A percentile compares a stretch with the other conserved stretches of the same genome.
Evolutionary conservation across 1,139 yeast species (phyloP).

Genomic region (Candida glucosophila): DNA sequence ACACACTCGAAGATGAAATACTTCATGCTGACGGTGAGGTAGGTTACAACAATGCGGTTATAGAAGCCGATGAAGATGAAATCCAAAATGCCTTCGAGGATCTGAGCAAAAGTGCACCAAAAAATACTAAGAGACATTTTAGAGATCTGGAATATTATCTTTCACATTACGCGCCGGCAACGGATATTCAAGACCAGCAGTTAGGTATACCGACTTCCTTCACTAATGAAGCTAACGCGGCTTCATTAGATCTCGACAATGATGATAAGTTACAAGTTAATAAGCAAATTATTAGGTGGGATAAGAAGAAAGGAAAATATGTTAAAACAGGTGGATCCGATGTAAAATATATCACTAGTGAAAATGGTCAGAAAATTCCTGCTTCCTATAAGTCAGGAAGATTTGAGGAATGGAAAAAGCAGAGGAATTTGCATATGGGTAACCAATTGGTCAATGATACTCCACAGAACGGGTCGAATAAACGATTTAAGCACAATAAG

Average conservation of each 20-base stretch:
- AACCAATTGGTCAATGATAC: conserved; percentile 50
- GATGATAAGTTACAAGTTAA: conserved; percentile 67
- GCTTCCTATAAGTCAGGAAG: conserved; percentile 89
- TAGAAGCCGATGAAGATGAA: conserved; percentile 37
- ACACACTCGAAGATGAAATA: conserved; percentile 65
- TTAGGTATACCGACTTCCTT: conserved; percentile 55
- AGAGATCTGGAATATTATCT: conserved; percentile 80
- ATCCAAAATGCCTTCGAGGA: conserved; percentile 51
- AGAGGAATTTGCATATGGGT: conserved; percentile 46
- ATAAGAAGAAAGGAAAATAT: conserved; percentile 86
- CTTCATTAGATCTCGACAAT: conserved; percentile 74
- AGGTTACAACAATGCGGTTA: conserved; percentile 34
- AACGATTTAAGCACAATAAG: conserved; percentile 65
- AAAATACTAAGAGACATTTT: conserved; percentile 37
- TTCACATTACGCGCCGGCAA: conserved; percentile 83
- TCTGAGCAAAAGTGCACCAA: conserved; percentile 24
- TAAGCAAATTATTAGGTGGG: conserved; percentile 83
- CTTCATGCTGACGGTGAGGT: conserved; percentile 46
- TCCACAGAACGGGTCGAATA: conserved; percentile 18
- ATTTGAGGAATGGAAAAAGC: conserved; percentile 83
- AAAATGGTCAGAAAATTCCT: conserved; percentile 87
- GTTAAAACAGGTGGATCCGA: conserved; percentile 75
- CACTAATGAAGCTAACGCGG: conserved; percentile 74
- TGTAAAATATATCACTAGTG: conserved; percentile 79
- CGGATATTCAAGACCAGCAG: conserved; percentile 79